Percentiles rank a stretch among this genome's conserved stretches.
phyloP scores from a whole-genome alignment of 2,329 filamentous ascomycete genomes.

The Raffaelea albimanens region DNA sequence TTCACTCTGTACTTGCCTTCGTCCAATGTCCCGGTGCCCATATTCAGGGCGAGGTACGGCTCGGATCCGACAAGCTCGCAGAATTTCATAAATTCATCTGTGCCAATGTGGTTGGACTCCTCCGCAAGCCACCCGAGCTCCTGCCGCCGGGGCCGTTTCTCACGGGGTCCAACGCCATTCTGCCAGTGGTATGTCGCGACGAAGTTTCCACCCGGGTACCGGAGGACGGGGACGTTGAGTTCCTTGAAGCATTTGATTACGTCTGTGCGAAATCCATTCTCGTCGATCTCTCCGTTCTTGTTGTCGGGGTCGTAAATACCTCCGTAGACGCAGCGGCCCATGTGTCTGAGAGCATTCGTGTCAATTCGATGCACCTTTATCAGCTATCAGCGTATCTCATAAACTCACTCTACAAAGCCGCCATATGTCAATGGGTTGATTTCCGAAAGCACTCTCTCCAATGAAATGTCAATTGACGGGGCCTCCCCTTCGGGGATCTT shows the following conservation, averaged over 20 bases:
- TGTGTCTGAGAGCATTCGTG: constrained; percentile 47
- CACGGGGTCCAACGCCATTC: constrained; percentile 67
- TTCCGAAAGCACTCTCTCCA: too few relatives aligned
- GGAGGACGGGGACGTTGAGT: constrained; percentile 64
- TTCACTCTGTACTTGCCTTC: constrained; percentile 47
- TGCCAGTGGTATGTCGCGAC: constrained; percentile 79
- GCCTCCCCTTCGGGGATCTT: too few relatives aligned
- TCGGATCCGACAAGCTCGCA: constrained; percentile 17
- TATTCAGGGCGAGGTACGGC: too few relatives aligned
- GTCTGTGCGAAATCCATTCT: constrained; percentile 68
- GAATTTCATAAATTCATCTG: too few relatives aligned
- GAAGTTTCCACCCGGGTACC: constrained; percentile 80
- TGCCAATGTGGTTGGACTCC: constrained; percentile 50
- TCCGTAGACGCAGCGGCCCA: constrained; percentile 82
- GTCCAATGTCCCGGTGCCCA: too few relatives aligned
- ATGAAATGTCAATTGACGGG: too few relatives aligned
- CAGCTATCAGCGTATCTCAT: too few relatives aligned
- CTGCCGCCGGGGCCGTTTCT: constrained; percentile 54
- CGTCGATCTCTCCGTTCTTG: constrained; percentile 49
- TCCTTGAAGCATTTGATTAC: constrained; percentile 66
- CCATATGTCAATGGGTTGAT: neutral
- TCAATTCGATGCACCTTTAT: too few relatives aligned
- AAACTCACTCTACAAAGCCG: neutral
- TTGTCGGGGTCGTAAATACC: constrained; percentile 75
- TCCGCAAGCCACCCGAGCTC: constrained; percentile 73